Evolutionary conservation across 495 filamentous ascomycete species (phyloP), one percentile per base, ranked within the genome.

Genomic region (Neurospora sp.): DNA sequence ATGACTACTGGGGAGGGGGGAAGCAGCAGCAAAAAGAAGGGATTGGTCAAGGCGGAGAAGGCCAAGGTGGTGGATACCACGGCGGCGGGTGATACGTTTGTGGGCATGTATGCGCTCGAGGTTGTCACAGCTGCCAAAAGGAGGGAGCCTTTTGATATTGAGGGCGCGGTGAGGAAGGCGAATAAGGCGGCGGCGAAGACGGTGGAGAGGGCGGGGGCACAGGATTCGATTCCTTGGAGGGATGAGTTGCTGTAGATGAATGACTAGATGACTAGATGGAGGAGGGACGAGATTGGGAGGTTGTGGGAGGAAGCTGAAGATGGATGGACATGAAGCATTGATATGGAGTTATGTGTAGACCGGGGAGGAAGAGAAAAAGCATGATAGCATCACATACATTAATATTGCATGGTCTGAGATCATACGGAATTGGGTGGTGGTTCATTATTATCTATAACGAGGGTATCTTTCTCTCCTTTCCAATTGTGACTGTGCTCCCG

Each of bases 1-100:
- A 86, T 84, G 81, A 84, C 77, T 41, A 31, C 27, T 31, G 31
- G 31, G 31, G 38, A 4, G 2, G 20, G 65, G 70, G 79, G 81
- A 37, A 81, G 3, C 27, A 31, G 27, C 27, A 31, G 27, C 27
- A 31, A 31, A 31, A 76, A 80, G 27, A 80, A 78, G 16, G 85
- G 85, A 10, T 80, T 87, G 68, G 76, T 92, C 5, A 69, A 79
- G 2, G 90, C 89, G 10, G 86, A 85, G 75, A 89, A 86, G 78
- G 88, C 87, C 0, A 88, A 86, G 71, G 95, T 97, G 27, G 87
- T 97, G 7, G 96, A 99, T 83, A 98, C 95, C 7, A 99, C 96
- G 5, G 95, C 91, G 1, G 96, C 95, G 18, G 96, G 96, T 0
- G 96, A 99, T 81, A 97, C 95, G 5, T 99, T 97, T 82, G 93